phyloP scores from a whole-genome alignment of 2,329 filamentous ascomycete species.

The Magnaporthiopsis incrustans region DNA sequence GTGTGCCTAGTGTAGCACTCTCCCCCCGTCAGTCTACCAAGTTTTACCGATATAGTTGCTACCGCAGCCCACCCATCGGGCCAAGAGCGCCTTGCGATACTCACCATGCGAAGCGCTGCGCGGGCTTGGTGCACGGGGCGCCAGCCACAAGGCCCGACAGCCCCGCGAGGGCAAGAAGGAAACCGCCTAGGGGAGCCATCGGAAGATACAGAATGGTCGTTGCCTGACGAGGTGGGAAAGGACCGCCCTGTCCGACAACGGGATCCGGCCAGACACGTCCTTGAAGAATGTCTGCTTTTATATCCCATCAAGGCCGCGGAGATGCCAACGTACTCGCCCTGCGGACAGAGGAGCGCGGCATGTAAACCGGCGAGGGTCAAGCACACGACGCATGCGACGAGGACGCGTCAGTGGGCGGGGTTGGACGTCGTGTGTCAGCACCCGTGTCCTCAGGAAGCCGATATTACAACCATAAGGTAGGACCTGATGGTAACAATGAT shows the following conservation, averaged over 20 bases:
- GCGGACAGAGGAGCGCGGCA: background rate
- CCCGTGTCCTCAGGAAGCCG: background rate
- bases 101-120: constrained; percentile 15
- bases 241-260: background rate
- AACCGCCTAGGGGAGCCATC: background rate
- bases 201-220: background rate
- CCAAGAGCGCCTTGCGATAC: no score
- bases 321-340: no score
- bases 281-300: background rate
- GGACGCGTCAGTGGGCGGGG: background rate
- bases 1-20: constrained; percentile 16
- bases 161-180: background rate
- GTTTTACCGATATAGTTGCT: background rate
- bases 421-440: no score
- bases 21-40: background rate
- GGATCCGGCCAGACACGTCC: background rate
- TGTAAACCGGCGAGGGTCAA: background rate
- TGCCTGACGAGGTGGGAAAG: background rate
- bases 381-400: background rate
- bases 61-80: background rate
- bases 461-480: background rate
- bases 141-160: background rate
- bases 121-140: constrained; percentile 12
- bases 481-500: background rate
- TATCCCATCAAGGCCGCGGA: background rate